Base-by-base conservation (phyloP, 495 filamentous ascomycete genomes). In the Penicillium pancosmium region DNA sequence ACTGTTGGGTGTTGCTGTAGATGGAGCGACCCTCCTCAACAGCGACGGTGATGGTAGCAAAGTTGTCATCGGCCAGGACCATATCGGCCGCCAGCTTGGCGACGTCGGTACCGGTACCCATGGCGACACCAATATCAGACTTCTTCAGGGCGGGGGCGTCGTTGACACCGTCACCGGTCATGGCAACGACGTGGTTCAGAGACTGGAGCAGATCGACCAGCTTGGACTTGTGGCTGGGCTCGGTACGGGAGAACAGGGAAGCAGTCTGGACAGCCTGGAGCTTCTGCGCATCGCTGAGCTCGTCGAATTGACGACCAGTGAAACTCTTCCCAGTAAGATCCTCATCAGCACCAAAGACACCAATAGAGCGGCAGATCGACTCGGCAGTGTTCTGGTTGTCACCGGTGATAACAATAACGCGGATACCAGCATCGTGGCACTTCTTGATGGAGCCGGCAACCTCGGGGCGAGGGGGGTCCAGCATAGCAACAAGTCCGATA, bases 1-100 rank as follows among this genome's bases (percentile, higher is more conserved):
- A 99, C 70, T 99, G 95, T 70, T 99, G 95, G 3, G 95, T 99
- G 82, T 99, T 99, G 86, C 93, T 97, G 82, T 96, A 99, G 78
- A 99, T 99, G 34, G 92, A 92, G 53, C 95, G 88, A 53, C 95
- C 95, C 74, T 99, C 95, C 74, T 97, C 94, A 52, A 99, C 92
- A 35, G 95, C 95, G 55, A 90, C 83, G 66, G 93, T 90, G 68
- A 99, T 99, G 25, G 95, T 98, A 47, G 95, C 94, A 70, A 99
- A 99, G 78, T 99, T 99, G 75, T 98, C 89, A 78, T 99, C 95
- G 27, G 92, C 92, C 52, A 99, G 87, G 13, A 99, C 94, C 95
- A 99, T 99, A 71, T 99, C 95, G 25, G 95, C 90, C 15, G 95
- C 95, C 52, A 99, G 81, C 78, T 94, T 97, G 43, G 95, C 91